phyloP scores from a whole-genome alignment of 2,329 filamentous ascomycete genomes.

The Aspergillus intermedius region DNA sequence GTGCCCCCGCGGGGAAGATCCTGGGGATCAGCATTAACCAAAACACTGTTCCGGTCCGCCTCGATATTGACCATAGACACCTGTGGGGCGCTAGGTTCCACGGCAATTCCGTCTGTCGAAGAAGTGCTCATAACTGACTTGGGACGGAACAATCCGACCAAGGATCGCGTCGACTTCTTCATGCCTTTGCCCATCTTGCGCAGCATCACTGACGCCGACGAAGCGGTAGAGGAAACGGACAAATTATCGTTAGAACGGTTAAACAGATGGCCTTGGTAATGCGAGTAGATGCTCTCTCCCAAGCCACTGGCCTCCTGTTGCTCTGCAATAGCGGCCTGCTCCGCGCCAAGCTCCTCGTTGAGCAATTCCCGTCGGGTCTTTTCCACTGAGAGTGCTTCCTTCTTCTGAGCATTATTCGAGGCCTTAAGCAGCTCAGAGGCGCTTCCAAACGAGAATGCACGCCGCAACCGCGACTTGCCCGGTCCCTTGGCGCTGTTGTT shows the following conservation, averaged over 20 bases:
- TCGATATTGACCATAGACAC: constrained; percentile 96
- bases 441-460: constrained; percentile 95
- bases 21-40: constrained; percentile 60
- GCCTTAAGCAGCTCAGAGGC: constrained; percentile 80
- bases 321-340: constrained; percentile 84
- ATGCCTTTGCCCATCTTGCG: constrained; percentile 98
- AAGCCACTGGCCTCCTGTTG: constrained; percentile 89
- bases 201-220: constrained; percentile 51
- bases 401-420: constrained; percentile 49
- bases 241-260: constrained; percentile 90
- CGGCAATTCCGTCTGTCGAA: constrained; percentile 56
- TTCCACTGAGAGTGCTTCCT: constrained; percentile 40
- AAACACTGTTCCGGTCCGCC: constrained; percentile 78
- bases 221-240: constrained; percentile 44
- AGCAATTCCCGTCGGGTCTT: constrained; percentile 61
- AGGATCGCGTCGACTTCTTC: constrained; percentile 84
- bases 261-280: constrained; percentile 72
- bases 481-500: constrained; percentile 72
- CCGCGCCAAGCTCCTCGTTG: constrained; percentile 68
- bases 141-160: constrained; percentile 89
- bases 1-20: constrained; percentile 65
- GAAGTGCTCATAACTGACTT: constrained; percentile 80
- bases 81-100: constrained; percentile 66
- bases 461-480: constrained; percentile 76
- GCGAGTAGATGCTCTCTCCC: constrained; percentile 84